Percentiles rank a stretch among this genome's conserved stretches.
Evolutionary conservation across 768 basidiomycete genomes (phyloP).

Genomic region (Termitomyces sp.): DNA sequence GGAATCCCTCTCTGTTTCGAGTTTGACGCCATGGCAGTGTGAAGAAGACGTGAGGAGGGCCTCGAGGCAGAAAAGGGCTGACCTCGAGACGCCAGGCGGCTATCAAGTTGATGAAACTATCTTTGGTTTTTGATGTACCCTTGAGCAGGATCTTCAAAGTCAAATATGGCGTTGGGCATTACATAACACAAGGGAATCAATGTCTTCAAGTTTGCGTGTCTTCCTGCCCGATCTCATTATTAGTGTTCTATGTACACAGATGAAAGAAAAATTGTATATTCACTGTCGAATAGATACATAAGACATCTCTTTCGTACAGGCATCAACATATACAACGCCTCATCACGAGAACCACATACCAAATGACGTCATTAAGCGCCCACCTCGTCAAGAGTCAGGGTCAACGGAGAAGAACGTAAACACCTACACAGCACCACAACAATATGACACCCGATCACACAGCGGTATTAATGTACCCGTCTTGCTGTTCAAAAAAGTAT

Average conservation of each 20-base stretch:
- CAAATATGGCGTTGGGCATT: no score
- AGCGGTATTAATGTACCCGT: background rate
- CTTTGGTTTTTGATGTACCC: no score
- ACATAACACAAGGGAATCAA: no score
- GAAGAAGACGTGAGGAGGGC: background rate
- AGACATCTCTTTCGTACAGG: background rate
- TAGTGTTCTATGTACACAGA: background rate
- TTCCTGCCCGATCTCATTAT: no score
- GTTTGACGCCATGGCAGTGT: background rate
- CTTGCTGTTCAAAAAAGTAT: conserved; percentile 2
- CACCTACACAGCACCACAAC: conserved; percentile 5
- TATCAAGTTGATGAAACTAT: background rate
- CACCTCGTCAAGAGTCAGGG: conserved; percentile 5
- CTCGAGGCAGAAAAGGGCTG: background rate
- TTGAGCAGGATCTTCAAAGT: no score
- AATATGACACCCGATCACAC: background rate
- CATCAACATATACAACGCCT: background rate
- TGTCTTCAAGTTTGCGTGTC: no score
- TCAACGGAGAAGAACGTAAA: conserved; percentile 4
- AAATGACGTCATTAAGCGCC: conserved; percentile 1
- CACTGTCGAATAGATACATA: conserved; percentile 3
- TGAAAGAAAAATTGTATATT: background rate
- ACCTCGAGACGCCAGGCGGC: background rate
- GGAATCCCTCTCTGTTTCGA: background rate
- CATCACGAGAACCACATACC: background rate